Conservation (phyloP, 1,284 basidiomycete species). For the Ustilago cynodontis region DNA sequence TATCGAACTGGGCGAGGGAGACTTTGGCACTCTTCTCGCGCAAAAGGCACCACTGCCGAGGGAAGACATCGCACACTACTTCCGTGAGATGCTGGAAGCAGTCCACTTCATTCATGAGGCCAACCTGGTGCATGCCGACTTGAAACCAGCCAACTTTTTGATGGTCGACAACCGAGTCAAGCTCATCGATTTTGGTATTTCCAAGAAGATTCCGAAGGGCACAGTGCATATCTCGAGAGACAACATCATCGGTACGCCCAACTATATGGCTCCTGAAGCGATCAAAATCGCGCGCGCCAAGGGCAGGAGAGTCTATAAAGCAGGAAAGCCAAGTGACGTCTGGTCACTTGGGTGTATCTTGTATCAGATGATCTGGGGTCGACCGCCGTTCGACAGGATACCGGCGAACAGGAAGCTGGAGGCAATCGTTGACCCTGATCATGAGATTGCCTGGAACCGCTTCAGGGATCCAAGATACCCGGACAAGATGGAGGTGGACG, state of each 20-base stretch:
- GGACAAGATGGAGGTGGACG: slow-evolving; percentile 74
- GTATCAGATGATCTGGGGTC: slow-evolving; percentile 94
- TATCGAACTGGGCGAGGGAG: slow-evolving; percentile 67
- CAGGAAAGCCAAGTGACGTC: slow-evolving; percentile 76
- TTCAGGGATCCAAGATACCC: slow-evolving; percentile 75
- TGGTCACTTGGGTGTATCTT: slow-evolving; percentile 97
- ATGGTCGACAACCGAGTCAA: slow-evolving; percentile 88
- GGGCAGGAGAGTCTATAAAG: slow-evolving; percentile 70
- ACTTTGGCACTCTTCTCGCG: slow-evolving; percentile 61
- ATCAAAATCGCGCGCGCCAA: slow-evolving; percentile 65
- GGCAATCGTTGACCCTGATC: slow-evolving; percentile 81
- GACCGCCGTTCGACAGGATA: slow-evolving; percentile 88
- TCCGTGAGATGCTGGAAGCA: slow-evolving; percentile 68
- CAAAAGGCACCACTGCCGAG: slow-evolving; percentile 53
- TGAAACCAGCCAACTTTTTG: slow-evolving; percentile 75
- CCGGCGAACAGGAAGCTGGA: slow-evolving; percentile 91
- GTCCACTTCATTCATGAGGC: slow-evolving; percentile 69
- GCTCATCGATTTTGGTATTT: slow-evolving; percentile 96
- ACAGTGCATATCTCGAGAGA: slow-evolving; percentile 69
- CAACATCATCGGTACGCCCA: slow-evolving; percentile 68
- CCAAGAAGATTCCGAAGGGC: slow-evolving; percentile 78
- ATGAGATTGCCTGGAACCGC: slow-evolving; percentile 82
- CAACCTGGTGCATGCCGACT: slow-evolving; percentile 67
- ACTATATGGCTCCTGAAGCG: slow-evolving; percentile 70
- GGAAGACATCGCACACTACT: slow-evolving; percentile 60